phyloP scores from a whole-genome alignment of 805 yeast species.

The Sugiyamaella americana region DNA sequence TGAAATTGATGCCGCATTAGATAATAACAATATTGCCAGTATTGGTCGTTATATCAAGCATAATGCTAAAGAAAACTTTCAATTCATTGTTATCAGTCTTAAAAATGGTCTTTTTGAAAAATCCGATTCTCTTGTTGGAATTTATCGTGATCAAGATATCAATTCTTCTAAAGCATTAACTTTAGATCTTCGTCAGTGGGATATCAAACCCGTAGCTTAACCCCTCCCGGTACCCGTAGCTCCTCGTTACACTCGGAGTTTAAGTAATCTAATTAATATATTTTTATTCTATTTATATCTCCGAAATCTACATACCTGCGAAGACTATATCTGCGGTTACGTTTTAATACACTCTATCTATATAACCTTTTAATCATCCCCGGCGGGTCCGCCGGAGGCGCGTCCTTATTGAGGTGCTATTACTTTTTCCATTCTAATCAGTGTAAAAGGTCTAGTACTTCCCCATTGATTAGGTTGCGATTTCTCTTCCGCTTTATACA shows the following conservation, averaged over 20 bases:
- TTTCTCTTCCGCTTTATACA: background rate
- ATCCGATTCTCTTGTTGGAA: constrained; percentile 89
- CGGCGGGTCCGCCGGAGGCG: constrained; percentile 1
- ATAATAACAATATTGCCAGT: constrained; percentile 76
- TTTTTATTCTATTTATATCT: too few relatives aligned
- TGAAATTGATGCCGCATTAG: constrained; percentile 98
- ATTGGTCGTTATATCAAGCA: constrained; percentile 80
- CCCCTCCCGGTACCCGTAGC: background rate
- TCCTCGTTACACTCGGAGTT: too few relatives aligned
- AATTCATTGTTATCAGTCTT: constrained; percentile 87
- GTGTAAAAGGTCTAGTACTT: background rate
- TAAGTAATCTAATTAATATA: too few relatives aligned
- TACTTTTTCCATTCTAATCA: background rate
- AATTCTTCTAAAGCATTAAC: constrained; percentile 23
- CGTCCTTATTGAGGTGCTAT: background rate
- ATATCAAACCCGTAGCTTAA: background rate
- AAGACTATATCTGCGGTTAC: too few relatives aligned
- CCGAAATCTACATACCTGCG: too few relatives aligned
- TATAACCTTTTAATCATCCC: too few relatives aligned
- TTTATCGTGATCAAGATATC: constrained; percentile 41
- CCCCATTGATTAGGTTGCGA: background rate
- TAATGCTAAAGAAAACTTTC: constrained; percentile 65
- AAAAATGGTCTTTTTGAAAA: constrained; percentile 82
- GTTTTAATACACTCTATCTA: too few relatives aligned
- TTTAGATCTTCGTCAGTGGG: constrained; percentile 13